Percentiles rank a stretch among this genome's conserved stretches.
These are phyloP conservation scores for Vigna trinervia DNA, from an alignment of 306 rosid genomes.

Conservation along the genomic window DNA sequence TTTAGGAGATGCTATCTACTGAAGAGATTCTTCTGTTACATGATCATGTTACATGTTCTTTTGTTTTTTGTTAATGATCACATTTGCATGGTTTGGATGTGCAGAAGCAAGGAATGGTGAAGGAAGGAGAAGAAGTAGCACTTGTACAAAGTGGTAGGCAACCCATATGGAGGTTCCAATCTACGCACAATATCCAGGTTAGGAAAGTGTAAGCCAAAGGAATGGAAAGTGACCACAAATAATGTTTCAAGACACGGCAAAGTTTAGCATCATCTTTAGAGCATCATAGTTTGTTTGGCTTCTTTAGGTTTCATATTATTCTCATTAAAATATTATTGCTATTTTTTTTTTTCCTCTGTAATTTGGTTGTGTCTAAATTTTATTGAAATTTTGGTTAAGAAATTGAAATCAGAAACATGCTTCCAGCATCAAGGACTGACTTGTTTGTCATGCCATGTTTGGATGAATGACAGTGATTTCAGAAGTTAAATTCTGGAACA, in stretches of 20 bases:
- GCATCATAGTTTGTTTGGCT: conserved; percentile 1
- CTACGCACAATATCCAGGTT: conserved; percentile 97
- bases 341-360: background rate
- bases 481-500: background rate
- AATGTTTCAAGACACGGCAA: background rate
- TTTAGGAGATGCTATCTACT: background rate
- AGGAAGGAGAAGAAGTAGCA: conserved; percentile 96
- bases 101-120: conserved; percentile 96
- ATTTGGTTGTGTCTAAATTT: background rate
- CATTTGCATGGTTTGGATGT: conserved; percentile 15
- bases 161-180: conserved; percentile 98
- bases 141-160: conserved; percentile 96
- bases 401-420: conserved; percentile 11
- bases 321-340: background rate
- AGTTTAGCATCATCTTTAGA: conserved; percentile 17
- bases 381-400: conserved; percentile 32
- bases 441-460: background rate
- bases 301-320: conserved; percentile 32
- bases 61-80: conserved; percentile 5
- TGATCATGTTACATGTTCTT: background rate
- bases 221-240: conserved; percentile 24
- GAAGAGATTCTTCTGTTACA: background rate
- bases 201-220: conserved; percentile 58
- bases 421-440: background rate
- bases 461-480: background rate